Evolutionary conservation across 1,284 basidiomycete genomes (phyloP).

Genomic region (Naganishia albida): DNA sequence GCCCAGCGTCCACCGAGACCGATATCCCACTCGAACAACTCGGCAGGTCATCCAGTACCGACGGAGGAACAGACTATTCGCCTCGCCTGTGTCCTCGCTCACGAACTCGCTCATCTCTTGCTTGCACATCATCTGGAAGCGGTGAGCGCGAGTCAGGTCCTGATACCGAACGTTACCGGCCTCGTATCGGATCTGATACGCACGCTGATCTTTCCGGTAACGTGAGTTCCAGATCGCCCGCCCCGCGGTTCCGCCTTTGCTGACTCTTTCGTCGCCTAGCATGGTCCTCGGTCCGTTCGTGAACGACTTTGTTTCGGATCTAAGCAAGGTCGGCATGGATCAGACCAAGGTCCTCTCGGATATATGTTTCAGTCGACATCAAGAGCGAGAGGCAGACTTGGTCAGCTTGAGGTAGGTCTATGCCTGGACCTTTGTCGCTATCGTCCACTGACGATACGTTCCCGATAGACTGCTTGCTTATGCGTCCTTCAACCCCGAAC

Average conservation of each 20-base stretch:
- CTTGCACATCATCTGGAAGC: slow-evolving; percentile 87
- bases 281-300: slow-evolving; percentile 87
- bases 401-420: slow-evolving; percentile 69
- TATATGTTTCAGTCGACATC: slow-evolving; percentile 64
- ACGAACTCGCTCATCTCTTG: slow-evolving; percentile 82
- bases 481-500: slow-evolving; percentile 77
- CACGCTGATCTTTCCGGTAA: slow-evolving; percentile 77
- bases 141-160: slow-evolving; percentile 74
- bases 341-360: slow-evolving; percentile 68
- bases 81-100: slow-evolving; percentile 79
- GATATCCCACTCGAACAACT: slow-evolving; percentile 47
- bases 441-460: slow-evolving; percentile 9
- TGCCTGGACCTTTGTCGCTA: neutral
- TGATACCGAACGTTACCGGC: slow-evolving; percentile 75
- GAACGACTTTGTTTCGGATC: slow-evolving; percentile 79
- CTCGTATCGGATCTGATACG: slow-evolving; percentile 72
- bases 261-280: slow-evolving; percentile 30
- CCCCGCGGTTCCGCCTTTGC: neutral
- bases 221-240: slow-evolving; percentile 50
- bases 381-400: slow-evolving; percentile 87
- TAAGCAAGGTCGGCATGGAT: slow-evolving; percentile 71
- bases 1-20: slow-evolving; percentile 45
- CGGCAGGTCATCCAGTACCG: slow-evolving; percentile 54
- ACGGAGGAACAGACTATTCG: slow-evolving; percentile 77
- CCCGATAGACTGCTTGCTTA: slow-evolving; percentile 70